A percentile compares a stretch with the other conserved stretches of the same genome.
Conservation (phyloP, 352 stramenopile genomes). For the Phytophthora syringae region DNA sequence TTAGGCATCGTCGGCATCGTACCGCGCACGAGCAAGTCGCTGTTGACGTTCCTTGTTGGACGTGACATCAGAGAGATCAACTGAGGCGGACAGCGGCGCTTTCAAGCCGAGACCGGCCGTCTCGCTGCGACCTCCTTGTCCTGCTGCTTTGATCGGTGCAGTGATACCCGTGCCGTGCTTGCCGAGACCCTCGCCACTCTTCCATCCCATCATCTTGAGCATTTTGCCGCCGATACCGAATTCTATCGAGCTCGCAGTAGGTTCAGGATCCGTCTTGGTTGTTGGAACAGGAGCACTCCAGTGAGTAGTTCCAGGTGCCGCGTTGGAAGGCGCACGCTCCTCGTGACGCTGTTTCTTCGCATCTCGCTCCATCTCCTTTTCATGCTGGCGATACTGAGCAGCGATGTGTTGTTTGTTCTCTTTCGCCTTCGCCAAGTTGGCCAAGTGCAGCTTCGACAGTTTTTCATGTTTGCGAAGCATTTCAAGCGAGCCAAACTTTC, state of each 20-base stretch:
- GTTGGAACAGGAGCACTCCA: conserved; percentile 2
- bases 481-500: conserved; percentile 81
- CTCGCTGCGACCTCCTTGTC: conserved; percentile 47
- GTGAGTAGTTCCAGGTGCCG: background rate
- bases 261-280: conserved; percentile 8
- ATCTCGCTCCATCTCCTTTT: conserved; percentile 49
- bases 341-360: conserved; percentile 41
- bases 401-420: conserved; percentile 72
- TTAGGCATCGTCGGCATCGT: conserved; percentile 45
- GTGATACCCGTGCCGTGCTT: conserved; percentile 86
- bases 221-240: conserved; percentile 83
- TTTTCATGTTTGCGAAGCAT: conserved; percentile 82
- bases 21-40: conserved; percentile 63
- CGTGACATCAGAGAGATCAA: conserved; percentile 55
- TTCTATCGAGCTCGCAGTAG: conserved; percentile 41
- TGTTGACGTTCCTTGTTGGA: conserved; percentile 74
- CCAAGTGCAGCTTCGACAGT: conserved; percentile 74
- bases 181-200: conserved; percentile 79
- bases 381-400: conserved; percentile 65
- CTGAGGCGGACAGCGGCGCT: conserved; percentile 30
- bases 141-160: conserved; percentile 54
- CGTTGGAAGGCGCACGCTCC: conserved; percentile 8
- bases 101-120: conserved; percentile 62
- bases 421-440: conserved; percentile 82
- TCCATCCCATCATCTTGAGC: conserved; percentile 91